These are phyloP conservation scores for Porphyrellus cyaneotinctus DNA, from an alignment of 768 basidiomycete genomes.

Conservation along the genomic window DNA sequence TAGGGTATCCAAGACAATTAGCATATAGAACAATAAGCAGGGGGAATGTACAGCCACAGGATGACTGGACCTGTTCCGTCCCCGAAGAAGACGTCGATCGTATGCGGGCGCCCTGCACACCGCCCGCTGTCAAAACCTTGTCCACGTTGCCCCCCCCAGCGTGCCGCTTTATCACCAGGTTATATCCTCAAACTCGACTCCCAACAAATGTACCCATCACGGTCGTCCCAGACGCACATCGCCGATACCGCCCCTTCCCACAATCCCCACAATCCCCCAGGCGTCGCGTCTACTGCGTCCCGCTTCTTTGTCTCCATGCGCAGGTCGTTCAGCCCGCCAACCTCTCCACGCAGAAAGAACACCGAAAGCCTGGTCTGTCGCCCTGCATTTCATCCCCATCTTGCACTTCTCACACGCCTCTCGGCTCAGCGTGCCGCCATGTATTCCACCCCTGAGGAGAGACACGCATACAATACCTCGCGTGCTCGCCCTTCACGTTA, in stretches of 20 bases:
- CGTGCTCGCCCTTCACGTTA: constrained; percentile 37
- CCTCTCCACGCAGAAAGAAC: constrained; percentile 20
- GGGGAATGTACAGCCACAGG: constrained; percentile 14
- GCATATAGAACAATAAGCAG: too few species aligned
- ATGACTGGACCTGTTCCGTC: neutral
- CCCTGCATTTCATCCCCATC: neutral
- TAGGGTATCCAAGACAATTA: constrained; percentile 19
- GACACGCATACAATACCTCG: constrained; percentile 27
- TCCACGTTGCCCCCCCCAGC: constrained; percentile 5
- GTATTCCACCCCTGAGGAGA: constrained; percentile 42
- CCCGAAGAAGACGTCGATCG: neutral
- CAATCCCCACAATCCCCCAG: neutral
- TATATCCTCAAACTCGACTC: neutral
- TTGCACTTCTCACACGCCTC: constrained; percentile 7
- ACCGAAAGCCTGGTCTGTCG: constrained; percentile 17
- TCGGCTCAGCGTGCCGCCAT: constrained; percentile 31
- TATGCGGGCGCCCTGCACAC: constrained; percentile 3
- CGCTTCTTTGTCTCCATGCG: constrained; percentile 31
- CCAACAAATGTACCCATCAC: constrained; percentile 16
- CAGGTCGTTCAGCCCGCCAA: constrained; percentile 23
- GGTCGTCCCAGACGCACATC: constrained; percentile 11
- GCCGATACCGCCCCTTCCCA: constrained; percentile 1
- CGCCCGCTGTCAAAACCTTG: neutral
- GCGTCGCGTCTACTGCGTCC: constrained; percentile 23
- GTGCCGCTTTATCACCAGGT: neutral